A percentile compares a stretch with the other conserved stretches of the same genome.
These are phyloP conservation scores for Clonostachys rosea DNA, from an alignment of 2,329 filamentous ascomycete genomes.

Conservation along the genomic window DNA sequence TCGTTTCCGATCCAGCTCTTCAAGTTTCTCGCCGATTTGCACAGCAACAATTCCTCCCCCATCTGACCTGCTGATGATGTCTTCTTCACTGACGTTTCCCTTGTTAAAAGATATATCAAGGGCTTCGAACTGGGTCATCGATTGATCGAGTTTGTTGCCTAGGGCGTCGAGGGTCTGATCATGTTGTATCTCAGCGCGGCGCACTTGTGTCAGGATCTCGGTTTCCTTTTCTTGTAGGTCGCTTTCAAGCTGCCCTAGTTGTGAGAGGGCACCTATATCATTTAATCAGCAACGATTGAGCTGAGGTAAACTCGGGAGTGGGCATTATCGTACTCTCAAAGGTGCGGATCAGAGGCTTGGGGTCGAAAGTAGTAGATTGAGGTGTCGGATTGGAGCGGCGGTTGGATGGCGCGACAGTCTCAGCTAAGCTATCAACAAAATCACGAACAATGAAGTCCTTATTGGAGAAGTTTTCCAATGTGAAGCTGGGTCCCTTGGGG, in stretches of 20 bases:
- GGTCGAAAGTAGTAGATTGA: constrained; percentile 68
- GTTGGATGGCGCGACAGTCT: constrained; percentile 72
- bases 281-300: background rate
- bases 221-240: constrained; percentile 89
- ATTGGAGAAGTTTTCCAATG: constrained; percentile 79
- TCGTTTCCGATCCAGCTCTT: constrained; percentile 90
- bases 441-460: constrained; percentile 98
- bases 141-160: constrained; percentile 84
- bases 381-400: constrained; percentile 66
- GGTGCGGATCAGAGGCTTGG: constrained; percentile 91
- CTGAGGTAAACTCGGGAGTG: background rate
- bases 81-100: constrained; percentile 29
- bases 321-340: constrained; percentile 64
- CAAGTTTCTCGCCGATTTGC: constrained; percentile 87
- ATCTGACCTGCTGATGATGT: constrained; percentile 28
- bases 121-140: constrained; percentile 86
- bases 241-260: constrained; percentile 67
- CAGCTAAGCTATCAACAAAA: constrained; percentile 90
- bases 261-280: constrained; percentile 54
- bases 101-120: constrained; percentile 80
- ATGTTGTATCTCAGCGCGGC: constrained; percentile 87
- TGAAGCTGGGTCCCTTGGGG: constrained; percentile 76
- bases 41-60: constrained; percentile 84
- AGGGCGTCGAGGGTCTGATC: constrained; percentile 85
- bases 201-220: constrained; percentile 83